Base-by-base conservation (phyloP, 2,329 filamentous ascomycete species). In the Sporothrix brunneoviolacea region DNA sequence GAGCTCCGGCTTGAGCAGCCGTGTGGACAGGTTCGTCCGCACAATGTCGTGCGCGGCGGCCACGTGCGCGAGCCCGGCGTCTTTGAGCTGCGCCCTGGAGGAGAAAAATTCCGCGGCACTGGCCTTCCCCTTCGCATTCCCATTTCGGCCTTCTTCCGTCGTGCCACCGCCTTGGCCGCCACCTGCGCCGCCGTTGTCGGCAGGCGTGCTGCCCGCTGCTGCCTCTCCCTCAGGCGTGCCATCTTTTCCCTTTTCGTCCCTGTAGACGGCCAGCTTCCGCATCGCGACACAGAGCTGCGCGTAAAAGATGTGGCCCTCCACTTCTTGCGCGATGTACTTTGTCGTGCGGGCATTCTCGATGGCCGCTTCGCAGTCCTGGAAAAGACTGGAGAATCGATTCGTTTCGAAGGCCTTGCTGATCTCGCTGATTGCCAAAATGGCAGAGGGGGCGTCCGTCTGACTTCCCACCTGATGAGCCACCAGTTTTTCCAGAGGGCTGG, bases 261-360 rank as follows among this genome's bases (percentile, higher is more conserved):
- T 13, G 19, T n/a, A 40, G 5, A 3, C 10, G n/a, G n/a, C 5
- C 5, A 50, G 47, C 12, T 32, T 18, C 22, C 33, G 16, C 32
- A 50, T 8, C 6, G n/a, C 40, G 5, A 49, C 28, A 18, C 67
- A 70, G 28, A 77, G 70, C 6, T 73, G 69, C 0, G 73, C 74
- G 22, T 68, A 69, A 54, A 74, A 76, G 21, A 82, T 63, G 38
- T 74, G 65, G 0, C 70, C 75, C 57, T 82, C 75, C 0, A 70
- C 66, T 52, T 75, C 62, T n/a, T 75, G 70, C 4, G 69, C 64
- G 1, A 68, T 61, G 27, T 70, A 65, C 5, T 61, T 63, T 0
- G 67, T 61, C 1, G 35, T 46, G 2, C 39, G 47, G 0, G 77
- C 74, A 0, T 60, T 57, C 0, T 65, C 32, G n/a, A 73, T 67